Evolutionary conservation across 2,329 filamentous ascomycete genomes (phyloP).

Genomic region (Xylaria sp.): DNA sequence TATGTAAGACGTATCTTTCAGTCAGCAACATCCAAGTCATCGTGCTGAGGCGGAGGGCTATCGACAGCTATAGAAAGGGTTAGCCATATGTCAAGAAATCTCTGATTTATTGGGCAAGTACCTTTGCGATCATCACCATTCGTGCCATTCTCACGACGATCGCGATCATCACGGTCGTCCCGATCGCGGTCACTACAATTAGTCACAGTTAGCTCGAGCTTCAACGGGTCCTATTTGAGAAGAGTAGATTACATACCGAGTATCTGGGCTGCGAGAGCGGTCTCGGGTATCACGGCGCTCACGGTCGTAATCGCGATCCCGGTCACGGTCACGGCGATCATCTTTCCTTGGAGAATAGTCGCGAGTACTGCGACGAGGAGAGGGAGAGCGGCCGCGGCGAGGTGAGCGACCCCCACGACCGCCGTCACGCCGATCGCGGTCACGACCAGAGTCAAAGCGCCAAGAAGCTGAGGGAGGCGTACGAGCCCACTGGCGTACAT

Average conservation of each 20-base stretch:
- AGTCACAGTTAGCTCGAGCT: slow-evolving; percentile 18
- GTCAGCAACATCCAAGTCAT: slow-evolving; percentile 96
- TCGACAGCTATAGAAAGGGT: slow-evolving; percentile 65
- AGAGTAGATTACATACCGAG: slow-evolving; percentile 43
- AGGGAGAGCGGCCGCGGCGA: slow-evolving; percentile 77
- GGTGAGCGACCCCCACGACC: slow-evolving; percentile 69
- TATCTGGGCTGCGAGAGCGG: slow-evolving; percentile 76
- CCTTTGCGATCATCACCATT: slow-evolving; percentile 94
- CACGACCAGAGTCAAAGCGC: slow-evolving; percentile 94
- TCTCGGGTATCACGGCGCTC: slow-evolving; percentile 70
- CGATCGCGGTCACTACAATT: slow-evolving; percentile 63
- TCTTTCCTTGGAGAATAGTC: slow-evolving; percentile 91
- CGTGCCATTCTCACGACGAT: slow-evolving; percentile 78
- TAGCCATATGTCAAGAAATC: slow-evolving; percentile 31
- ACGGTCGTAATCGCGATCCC: slow-evolving; percentile 64
- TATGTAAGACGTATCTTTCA: slow-evolving; percentile 52
- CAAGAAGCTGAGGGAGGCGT: slow-evolving; percentile 97
- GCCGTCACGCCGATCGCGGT: slow-evolving; percentile 69
- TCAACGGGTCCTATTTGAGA: slow-evolving; percentile 7
- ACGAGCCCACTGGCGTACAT: slow-evolving; percentile 83
- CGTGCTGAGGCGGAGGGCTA: slow-evolving; percentile 83
- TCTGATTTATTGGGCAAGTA: slow-evolving; percentile 52
- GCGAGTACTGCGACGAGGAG: slow-evolving; percentile 78
- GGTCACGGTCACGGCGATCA: slow-evolving; percentile 80
- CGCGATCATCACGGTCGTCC: slow-evolving; percentile 76